Conservation (phyloP, 2,329 filamentous ascomycete genomes). For the Sodiomyces alkalinus region DNA sequence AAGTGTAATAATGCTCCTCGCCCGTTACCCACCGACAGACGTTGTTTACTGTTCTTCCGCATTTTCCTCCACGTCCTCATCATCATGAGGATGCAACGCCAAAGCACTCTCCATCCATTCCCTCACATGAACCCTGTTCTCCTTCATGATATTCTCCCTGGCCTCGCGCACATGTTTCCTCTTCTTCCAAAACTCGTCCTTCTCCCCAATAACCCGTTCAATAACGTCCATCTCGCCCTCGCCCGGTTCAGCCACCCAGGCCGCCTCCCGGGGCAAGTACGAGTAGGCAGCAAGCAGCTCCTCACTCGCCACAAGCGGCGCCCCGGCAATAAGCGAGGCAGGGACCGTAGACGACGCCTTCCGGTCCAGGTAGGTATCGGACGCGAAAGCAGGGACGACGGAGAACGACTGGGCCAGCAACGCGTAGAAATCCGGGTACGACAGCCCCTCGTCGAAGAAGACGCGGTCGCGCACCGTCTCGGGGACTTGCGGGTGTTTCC, state of each 20-base stretch:
- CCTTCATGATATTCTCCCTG: slow-evolving; percentile 5
- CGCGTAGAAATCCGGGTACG: slow-evolving; percentile 14
- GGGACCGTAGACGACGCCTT: slow-evolving; percentile 15
- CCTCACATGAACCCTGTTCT: slow-evolving; percentile 10
- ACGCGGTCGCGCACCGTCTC: slow-evolving; percentile 9
- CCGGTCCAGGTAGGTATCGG: slow-evolving; percentile 12
- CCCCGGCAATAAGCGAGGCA: slow-evolving; percentile 13
- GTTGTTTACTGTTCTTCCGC: too few relatives aligned
- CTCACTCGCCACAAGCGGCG: slow-evolving; percentile 12
- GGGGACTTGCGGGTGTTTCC: slow-evolving; percentile 11
- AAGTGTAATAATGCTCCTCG: too few relatives aligned
- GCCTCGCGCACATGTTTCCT: slow-evolving; percentile 3
- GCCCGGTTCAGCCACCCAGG: slow-evolving; percentile 10
- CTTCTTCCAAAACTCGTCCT: slow-evolving; percentile 9
- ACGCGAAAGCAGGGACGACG: slow-evolving; percentile 13
- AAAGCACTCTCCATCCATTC: slow-evolving; percentile 6
- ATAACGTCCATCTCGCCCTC: slow-evolving; percentile 14
- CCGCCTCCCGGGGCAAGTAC: slow-evolving; percentile 11
- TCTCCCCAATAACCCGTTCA: slow-evolving; percentile 10
- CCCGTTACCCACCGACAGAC: too few relatives aligned
- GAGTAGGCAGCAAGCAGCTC: slow-evolving; percentile 12
- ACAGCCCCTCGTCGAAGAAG: slow-evolving; percentile 11
- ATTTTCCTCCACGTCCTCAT: too few relatives aligned
- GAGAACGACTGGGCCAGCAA: slow-evolving; percentile 10
- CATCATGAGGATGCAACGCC: too few relatives aligned